These are phyloP conservation scores for Hymenoscyphus fructigenus DNA, from an alignment of 2,329 filamentous ascomycete genomes.

Conservation along the genomic window DNA sequence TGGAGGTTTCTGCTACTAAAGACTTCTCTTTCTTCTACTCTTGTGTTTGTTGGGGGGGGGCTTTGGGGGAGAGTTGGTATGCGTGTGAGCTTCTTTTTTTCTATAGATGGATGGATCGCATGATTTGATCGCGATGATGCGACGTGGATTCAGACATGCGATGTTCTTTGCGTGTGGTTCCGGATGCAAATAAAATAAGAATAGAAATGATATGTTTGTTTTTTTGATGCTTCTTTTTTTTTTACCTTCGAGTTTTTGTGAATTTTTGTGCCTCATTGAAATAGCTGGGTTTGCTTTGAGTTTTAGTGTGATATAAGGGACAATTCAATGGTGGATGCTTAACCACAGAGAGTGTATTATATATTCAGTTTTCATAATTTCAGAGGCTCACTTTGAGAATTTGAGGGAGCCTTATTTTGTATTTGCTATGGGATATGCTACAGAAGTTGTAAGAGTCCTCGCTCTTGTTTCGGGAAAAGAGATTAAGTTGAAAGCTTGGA, in stretches of 20 bases:
- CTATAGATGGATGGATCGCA: neutral
- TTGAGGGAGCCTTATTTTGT: too few relatives aligned
- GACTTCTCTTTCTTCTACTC: conserved; percentile 1
- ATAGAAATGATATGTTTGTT: conserved; percentile 3
- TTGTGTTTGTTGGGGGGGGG: neutral
- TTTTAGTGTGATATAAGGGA: too few relatives aligned
- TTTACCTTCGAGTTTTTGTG: neutral
- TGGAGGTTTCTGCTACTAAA: neutral
- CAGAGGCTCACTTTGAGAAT: too few relatives aligned
- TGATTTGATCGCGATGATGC: neutral
- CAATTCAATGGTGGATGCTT: too few relatives aligned
- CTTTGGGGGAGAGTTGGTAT: neutral
- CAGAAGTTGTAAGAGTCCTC: too few relatives aligned
- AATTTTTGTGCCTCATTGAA: too few relatives aligned
- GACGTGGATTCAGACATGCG: neutral
- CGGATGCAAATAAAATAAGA: conserved; percentile 3
- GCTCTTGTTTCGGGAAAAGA: too few relatives aligned
- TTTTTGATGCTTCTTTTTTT: neutral
- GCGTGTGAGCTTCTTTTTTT: neutral
- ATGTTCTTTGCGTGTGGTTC: neutral
- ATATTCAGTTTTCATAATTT: too few relatives aligned
- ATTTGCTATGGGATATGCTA: too few relatives aligned
- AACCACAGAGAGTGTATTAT: too few relatives aligned
- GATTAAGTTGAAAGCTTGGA: too few relatives aligned
- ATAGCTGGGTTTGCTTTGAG: neutral